Percentiles rank a stretch among this genome's conserved stretches.
phyloP scores from a whole-genome alignment of 106 monocot genomes.

The Dactylorhiza incarnata region DNA sequence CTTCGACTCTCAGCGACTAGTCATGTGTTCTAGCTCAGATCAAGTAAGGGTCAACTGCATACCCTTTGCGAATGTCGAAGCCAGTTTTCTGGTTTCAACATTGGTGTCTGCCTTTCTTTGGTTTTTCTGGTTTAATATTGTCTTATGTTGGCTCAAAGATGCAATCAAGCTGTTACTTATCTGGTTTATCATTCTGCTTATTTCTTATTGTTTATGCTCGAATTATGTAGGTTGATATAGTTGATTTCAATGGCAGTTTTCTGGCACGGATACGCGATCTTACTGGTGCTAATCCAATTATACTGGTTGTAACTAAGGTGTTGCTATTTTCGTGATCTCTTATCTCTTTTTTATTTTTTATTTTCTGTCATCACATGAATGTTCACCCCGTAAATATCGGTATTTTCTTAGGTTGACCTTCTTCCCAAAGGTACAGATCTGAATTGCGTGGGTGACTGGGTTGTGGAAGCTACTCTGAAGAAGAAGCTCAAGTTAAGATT shows the following conservation, averaged over 20 bases:
- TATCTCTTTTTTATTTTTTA: constrained; percentile 1
- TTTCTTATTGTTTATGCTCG: constrained; percentile 2
- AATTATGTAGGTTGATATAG: constrained; percentile 87
- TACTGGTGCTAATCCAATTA: constrained; percentile 96
- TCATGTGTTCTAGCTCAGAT: no score
- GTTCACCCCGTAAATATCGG: neutral
- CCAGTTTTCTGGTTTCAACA: no score
- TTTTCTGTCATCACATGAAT: neutral
- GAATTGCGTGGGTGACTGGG: constrained; percentile 97
- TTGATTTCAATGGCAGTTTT: constrained; percentile 99
- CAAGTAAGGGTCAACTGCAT: no score
- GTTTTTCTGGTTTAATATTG: constrained; percentile 4
- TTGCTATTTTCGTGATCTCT: constrained; percentile 1
- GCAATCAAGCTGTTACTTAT: neutral
- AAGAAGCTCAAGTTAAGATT: constrained; percentile 81
- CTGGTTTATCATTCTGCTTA: neutral
- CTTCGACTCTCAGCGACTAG: no score
- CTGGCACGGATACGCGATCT: constrained; percentile 82
- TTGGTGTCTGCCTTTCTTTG: neutral
- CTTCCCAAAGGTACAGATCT: constrained; percentile 92
- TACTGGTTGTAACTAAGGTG: constrained; percentile 95
- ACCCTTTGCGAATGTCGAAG: no score
- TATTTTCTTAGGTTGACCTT: constrained; percentile 66
- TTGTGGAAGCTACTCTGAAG: constrained; percentile 73
- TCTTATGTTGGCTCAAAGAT: neutral